Evolutionary conservation across 2,329 filamentous ascomycete genomes (phyloP).

Genomic region (Phoma sp.): DNA sequence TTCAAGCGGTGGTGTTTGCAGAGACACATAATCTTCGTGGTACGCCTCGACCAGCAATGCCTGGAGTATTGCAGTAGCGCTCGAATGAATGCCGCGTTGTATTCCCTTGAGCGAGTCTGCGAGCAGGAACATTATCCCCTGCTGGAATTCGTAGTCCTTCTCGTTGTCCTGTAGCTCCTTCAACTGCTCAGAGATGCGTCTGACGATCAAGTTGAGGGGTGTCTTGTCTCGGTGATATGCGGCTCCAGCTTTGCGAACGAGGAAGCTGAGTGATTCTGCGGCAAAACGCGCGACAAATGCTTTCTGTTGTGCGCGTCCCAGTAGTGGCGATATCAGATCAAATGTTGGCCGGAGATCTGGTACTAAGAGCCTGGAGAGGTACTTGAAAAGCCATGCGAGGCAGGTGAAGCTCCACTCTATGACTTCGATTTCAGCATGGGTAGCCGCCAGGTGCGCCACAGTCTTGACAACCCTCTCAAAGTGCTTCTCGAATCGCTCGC

Average conservation of each 20-base stretch:
- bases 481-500: conserved; percentile 84
- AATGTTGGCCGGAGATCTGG: conserved; percentile 86
- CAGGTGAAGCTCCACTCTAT: conserved; percentile 97
- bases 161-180: conserved; percentile 59
- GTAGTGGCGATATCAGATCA: conserved; percentile 79
- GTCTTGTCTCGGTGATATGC: conserved; percentile 74
- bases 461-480: conserved; percentile 78
- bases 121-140: conserved; percentile 91
- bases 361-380: conserved; percentile 84
- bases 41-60: conserved; percentile 54
- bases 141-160: conserved; percentile 73
- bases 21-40: conserved; percentile 31
- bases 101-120: conserved; percentile 77
- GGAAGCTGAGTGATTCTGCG: conserved; percentile 91
- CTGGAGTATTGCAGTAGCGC: conserved; percentile 59
- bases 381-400: conserved; percentile 96
- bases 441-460: conserved; percentile 78
- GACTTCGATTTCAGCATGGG: conserved; percentile 80
- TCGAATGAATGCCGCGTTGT: conserved; percentile 64
- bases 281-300: conserved; percentile 89
- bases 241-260: conserved; percentile 85
- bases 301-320: conserved; percentile 83
- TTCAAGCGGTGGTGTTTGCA: conserved; percentile 58
- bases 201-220: conserved; percentile 73
- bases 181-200: conserved; percentile 75